Conservation (phyloP, 176 grass and related monocot species). For the Puya raimondii region DNA sequence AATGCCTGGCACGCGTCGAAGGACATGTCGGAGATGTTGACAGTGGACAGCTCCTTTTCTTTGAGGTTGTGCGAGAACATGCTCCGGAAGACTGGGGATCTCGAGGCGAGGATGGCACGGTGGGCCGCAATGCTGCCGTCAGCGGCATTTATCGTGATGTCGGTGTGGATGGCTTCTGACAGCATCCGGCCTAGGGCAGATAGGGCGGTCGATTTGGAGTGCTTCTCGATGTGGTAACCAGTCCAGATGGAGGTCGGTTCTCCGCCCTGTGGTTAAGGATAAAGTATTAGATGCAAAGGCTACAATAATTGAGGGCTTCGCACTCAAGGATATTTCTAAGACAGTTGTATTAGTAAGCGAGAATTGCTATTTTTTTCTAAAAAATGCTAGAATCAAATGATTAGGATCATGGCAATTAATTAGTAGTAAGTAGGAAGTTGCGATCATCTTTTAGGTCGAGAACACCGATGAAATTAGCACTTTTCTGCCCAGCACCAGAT, state of each 20-base stretch:
- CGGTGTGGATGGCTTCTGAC: slow-evolving; percentile 57
- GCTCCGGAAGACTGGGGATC: slow-evolving; percentile 72
- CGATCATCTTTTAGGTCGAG: neutral
- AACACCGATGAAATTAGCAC: neutral
- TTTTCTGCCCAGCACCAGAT: neutral
- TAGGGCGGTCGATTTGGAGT: slow-evolving; percentile 39
- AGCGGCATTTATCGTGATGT: slow-evolving; percentile 74
- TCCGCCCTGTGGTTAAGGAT: slow-evolving; percentile 46
- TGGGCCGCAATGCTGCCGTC: slow-evolving; percentile 74
- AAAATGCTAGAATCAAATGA: too few species aligned
- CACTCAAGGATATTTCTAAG: too few species aligned
- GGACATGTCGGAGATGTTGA: slow-evolving; percentile 89
- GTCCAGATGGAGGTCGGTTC: slow-evolving; percentile 78
- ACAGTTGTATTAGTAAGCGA: too few species aligned
- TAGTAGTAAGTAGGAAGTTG: neutral
- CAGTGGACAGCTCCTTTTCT: slow-evolving; percentile 73
- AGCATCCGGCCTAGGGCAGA: slow-evolving; percentile 55
- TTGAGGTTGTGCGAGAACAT: slow-evolving; percentile 93
- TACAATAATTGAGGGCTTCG: neutral
- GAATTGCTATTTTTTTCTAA: too few species aligned
- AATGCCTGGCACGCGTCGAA: slow-evolving; percentile 65
- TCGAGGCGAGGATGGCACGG: slow-evolving; percentile 56
- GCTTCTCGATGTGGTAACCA: slow-evolving; percentile 40
- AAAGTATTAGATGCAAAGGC: neutral
- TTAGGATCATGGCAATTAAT: neutral